Evolutionary conservation across 164 flowering plant genomes (phyloP), one percentile per base, ranked within the genome.

Genomic region (Liriodendron chinense): DNA sequence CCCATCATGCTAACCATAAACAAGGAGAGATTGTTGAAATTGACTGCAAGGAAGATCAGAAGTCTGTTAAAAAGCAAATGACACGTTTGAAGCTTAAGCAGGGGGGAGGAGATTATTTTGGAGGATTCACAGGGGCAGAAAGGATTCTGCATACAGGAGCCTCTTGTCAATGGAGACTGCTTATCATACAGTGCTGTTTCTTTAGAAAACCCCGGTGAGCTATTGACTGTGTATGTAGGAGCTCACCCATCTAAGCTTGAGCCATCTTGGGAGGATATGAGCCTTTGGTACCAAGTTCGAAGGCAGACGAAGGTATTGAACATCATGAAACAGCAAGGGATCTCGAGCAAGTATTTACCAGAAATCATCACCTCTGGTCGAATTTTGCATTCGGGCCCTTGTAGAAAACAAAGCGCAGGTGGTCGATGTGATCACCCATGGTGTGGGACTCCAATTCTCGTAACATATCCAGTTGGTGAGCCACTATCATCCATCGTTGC

Each of bases 201-300:
- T 65, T 65, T 88, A 7, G 95, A 92, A 53, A 67, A 84, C 77
- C 88, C 91, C 0, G 70, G 80, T 43, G 84, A 86, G 61, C 64
- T 78, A 74, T 75, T 89, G 57, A 84, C 87, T 72, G 78, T 93
- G 47, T 89, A 90, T 71, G 85, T 91, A 34, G 97, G 97, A 72
- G 86, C 95, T 34, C 97, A 88, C 80, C 94, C 96, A 70, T 91
- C 96, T 26, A 84, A 85, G 78, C 85, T 93, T 2, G 95, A 90
- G 77, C 94, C 92, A 34, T 89, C 96, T 21, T 93, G 93, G 97
- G 94, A 91, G 72, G 96, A 93, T 78, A 90, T 93, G 96, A 89
- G 89, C 65, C 80, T 89, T 43, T 93, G 97, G 97, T 93, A 93
- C 80, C 95, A 88, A 77, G 96, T 93, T 3, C 97, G 91, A 78